A percentile compares a stretch with the other conserved stretches of the same genome.
These are phyloP conservation scores for Fragaria nilgerrensis DNA, from an alignment of 306 rosid species.

Conservation along the genomic window DNA sequence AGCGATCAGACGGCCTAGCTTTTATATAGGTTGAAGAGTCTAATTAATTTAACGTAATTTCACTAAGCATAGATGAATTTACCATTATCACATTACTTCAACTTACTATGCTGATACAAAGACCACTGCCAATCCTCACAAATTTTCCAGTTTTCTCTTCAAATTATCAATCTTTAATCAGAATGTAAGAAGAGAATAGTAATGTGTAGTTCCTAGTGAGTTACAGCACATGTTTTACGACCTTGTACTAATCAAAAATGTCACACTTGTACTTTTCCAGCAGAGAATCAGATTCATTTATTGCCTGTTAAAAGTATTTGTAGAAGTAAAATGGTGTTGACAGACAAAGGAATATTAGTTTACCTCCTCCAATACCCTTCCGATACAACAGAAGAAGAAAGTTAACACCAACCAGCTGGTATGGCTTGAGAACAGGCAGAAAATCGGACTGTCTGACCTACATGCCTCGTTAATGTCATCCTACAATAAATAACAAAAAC, in stretches of 20 bases:
- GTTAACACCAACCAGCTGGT: slow-evolving; percentile 94
- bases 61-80: background rate
- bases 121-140: background rate
- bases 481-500: slow-evolving; percentile 32
- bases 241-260: background rate
- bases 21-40: background rate
- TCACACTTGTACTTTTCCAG: background rate
- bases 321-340: slow-evolving; percentile 17
- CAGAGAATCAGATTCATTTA: background rate
- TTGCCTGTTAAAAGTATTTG: background rate
- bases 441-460: slow-evolving; percentile 72
- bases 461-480: slow-evolving; percentile 89
- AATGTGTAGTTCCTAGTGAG: background rate
- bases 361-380: slow-evolving; percentile 96
- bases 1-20: background rate
- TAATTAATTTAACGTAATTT: background rate
- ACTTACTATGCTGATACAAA: background rate
- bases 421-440: slow-evolving; percentile 86
- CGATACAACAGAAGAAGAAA: slow-evolving; percentile 82
- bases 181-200: background rate
- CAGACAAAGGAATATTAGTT: background rate
- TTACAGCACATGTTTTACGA: background rate
- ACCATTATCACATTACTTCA: background rate
- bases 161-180: background rate
- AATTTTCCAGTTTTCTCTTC: background rate